These are phyloP conservation scores for Yamadazyma blattariae DNA, from an alignment of 1,139 yeast species.

Conservation along the genomic window DNA sequence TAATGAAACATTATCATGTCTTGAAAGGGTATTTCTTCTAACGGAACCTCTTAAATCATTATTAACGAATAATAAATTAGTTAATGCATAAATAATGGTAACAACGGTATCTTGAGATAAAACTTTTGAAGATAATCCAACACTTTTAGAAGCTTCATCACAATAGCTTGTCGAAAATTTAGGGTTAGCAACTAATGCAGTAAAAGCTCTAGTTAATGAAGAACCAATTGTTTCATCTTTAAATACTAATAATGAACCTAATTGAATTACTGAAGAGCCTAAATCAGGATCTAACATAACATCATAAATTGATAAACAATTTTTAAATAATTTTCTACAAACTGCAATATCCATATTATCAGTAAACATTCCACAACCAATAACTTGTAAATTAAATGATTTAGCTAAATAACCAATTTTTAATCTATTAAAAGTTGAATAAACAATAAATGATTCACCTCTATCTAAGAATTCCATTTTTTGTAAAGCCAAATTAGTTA, in stretches of 20 bases:
- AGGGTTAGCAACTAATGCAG: conserved; percentile 48
- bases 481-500: conserved; percentile 35
- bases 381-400: conserved; percentile 36
- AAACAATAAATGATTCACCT: conserved; percentile 45
- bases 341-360: conserved; percentile 35
- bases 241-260: conserved; percentile 53
- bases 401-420: conserved; percentile 43
- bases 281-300: conserved; percentile 45
- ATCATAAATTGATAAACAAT: conserved; percentile 38
- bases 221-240: conserved; percentile 47
- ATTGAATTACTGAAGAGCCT: conserved; percentile 48
- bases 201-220: conserved; percentile 46
- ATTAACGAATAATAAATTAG: conserved; percentile 67
- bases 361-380: conserved; percentile 43
- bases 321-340: conserved; percentile 34
- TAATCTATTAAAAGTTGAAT: conserved; percentile 38
- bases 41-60: conserved; percentile 34
- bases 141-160: conserved; percentile 35
- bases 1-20: conserved; percentile 16
- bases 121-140: conserved; percentile 45
- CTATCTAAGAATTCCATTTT: conserved; percentile 43
- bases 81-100: conserved; percentile 81
- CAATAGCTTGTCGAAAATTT: conserved; percentile 28
- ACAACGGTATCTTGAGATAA: conserved; percentile 78
- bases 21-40: conserved; percentile 22